Percentiles rank a stretch among this genome's conserved stretches.
Conservation (phyloP, 495 filamentous ascomycete species). For the Aspergillus carlsbadensis region DNA sequence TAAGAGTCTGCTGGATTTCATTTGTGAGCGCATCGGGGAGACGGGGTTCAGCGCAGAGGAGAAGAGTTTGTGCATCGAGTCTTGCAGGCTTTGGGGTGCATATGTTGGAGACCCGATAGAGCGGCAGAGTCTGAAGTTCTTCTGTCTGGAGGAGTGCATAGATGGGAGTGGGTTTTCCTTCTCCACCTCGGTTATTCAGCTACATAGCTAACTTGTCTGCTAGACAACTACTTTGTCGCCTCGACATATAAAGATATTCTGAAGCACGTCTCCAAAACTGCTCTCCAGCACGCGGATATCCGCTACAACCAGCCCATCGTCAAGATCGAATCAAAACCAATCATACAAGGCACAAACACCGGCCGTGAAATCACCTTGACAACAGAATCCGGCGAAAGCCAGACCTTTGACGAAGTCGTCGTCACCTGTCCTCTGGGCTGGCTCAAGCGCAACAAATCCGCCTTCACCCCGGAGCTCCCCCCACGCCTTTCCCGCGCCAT, state of each 20-base stretch:
- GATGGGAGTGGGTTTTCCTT: conserved; percentile 66
- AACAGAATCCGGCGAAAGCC: conserved; percentile 48
- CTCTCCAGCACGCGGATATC: conserved; percentile 61
- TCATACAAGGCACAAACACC: conserved; percentile 13
- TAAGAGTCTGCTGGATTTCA: conserved; percentile 76
- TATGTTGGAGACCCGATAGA: conserved; percentile 80
- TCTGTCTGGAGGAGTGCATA: conserved; percentile 92
- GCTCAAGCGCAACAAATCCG: conserved; percentile 71
- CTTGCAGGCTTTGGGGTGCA: conserved; percentile 78
- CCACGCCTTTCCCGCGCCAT: conserved; percentile 68
- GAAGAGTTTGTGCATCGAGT: conserved; percentile 55
- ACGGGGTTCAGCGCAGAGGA: conserved; percentile 53
- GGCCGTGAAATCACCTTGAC: conserved; percentile 48
- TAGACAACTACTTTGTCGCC: conserved; percentile 86
- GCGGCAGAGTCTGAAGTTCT: conserved; percentile 84
- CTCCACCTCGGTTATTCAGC: background rate
- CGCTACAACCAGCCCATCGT: conserved; percentile 55
- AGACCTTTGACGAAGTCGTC: conserved; percentile 80
- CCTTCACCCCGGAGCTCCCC: conserved; percentile 71
- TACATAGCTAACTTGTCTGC: conserved; percentile 4
- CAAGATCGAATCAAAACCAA: conserved; percentile 39
- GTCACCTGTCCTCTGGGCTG: conserved; percentile 85
- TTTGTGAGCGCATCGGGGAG: conserved; percentile 58
- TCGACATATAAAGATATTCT: conserved; percentile 83
- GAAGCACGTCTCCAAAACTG: conserved; percentile 61